Evolutionary conservation across 176 grass and related monocot genomes (phyloP), one percentile per base, ranked within the genome.

Genomic region (Zoysia pacifica): DNA sequence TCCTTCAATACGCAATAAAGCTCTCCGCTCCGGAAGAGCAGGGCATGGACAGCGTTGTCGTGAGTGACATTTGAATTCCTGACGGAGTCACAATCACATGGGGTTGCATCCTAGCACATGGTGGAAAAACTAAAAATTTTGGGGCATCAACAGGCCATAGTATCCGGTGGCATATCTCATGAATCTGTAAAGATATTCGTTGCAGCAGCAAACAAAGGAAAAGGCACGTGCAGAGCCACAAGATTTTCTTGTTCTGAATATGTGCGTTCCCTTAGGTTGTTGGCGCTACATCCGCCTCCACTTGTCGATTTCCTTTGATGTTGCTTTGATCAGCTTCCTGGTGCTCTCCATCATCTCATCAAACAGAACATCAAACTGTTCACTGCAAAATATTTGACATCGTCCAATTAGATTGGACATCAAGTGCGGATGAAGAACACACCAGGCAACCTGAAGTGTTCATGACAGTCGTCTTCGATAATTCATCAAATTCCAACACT

Each of bases 261-360:
- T 69, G n/a, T 13, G 53, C 38, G 55, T 10, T 80, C 64, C 64
- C 18, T 46, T 46, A 56, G 14, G 47, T n/a, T 73, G 58, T 19
- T 56, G 38, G 14, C 7, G 5, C 83, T 89, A 89, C 70, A 81
- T 87, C 52, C 90, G 84, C 86, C 86, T 93, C 96, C 96, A 93
- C 69, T 95, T 94, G 12, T 95, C 92, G 2, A 99, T 67, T 84
- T 95, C 96, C 90, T 81, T 91, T 5, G 96, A 88, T 49, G 96
- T 92, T 9, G 92, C 91, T 73, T 95, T 91, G 53, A 98, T 74
- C 62, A 98, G 67, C 75, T 83, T 90, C 79, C 75, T 87, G 4
- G 92, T 93, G 84, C 80, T 98, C 66, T 95, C 96, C 28, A 99
- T 86, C 67, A 99, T 50, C 47, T 93, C 92, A 45, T 95, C 91